Percentiles rank a stretch among this genome's conserved stretches.
phyloP scores from a whole-genome alignment of 1,284 basidiomycete species.

The Pulchroboletus neoregius region DNA sequence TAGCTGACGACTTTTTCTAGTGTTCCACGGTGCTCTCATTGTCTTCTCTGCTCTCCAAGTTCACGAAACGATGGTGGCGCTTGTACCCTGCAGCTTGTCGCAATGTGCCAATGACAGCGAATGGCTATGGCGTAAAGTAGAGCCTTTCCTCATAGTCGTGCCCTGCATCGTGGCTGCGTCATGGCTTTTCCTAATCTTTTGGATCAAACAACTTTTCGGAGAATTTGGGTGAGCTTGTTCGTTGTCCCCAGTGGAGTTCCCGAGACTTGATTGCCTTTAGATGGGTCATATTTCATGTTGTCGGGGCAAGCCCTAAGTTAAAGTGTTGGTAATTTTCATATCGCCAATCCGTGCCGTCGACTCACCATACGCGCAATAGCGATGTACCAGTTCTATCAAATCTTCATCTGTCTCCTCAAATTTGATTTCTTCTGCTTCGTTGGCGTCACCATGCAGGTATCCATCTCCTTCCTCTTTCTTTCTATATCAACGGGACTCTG shows the following conservation, averaged over 20 bases:
- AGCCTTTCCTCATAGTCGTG: constrained; percentile 50
- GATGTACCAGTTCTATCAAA: constrained; percentile 83
- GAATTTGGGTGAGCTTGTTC: constrained; percentile 54
- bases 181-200: constrained; percentile 52
- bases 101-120: constrained; percentile 15
- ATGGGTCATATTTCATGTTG: constrained; percentile 83
- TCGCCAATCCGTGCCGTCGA: background rate
- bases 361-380: constrained; percentile 38
- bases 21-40: constrained; percentile 69
- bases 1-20: constrained; percentile 37
- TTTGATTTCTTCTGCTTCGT: constrained; percentile 85
- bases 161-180: constrained; percentile 51
- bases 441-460: constrained; percentile 82
- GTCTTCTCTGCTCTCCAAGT: constrained; percentile 73
- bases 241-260: background rate
- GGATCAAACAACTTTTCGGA: constrained; percentile 50
- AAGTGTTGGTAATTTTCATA: constrained; percentile 52
- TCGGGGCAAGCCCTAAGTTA: constrained; percentile 75
- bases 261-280: constrained; percentile 34
- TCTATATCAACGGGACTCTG: background rate
- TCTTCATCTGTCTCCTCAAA: constrained; percentile 80
- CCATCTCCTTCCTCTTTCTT: constrained; percentile 9
- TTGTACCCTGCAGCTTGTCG: constrained; percentile 37
- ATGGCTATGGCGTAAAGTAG: constrained; percentile 42
- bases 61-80: constrained; percentile 60